These are phyloP conservation scores for Rhodotorula kratochvilovae DNA, from an alignment of 768 basidiomycete genomes.

Conservation along the genomic window DNA sequence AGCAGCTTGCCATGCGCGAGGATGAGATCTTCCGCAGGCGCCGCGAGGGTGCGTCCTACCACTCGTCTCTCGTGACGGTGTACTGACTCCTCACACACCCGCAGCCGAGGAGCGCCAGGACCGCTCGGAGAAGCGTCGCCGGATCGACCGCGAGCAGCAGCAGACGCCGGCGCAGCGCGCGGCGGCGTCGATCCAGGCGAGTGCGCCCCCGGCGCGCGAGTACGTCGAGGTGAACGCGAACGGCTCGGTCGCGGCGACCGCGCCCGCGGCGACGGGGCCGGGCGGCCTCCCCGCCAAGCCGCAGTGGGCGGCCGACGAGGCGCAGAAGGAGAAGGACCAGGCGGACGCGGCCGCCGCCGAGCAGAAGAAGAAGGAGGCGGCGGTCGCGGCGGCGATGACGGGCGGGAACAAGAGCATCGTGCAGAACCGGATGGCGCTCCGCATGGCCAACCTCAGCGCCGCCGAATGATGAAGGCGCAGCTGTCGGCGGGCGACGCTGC, in stretches of 20 bases:
- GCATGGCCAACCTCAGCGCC: slow-evolving; percentile 94
- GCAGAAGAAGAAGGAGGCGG: not conserved
- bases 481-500: slow-evolving; percentile 51
- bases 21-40: slow-evolving; percentile 90
- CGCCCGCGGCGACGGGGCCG: not conserved
- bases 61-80: not conserved
- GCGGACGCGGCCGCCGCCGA: not conserved
- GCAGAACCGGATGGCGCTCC: slow-evolving; percentile 63
- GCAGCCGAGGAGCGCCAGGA: slow-evolving; percentile 91
- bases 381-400: slow-evolving; percentile 60
- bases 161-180: slow-evolving; percentile 30
- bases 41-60: slow-evolving; percentile 77
- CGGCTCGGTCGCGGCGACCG: not conserved
- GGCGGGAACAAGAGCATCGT: slow-evolving; percentile 78
- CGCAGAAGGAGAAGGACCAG: not conserved
- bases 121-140: slow-evolving; percentile 77
- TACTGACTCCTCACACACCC: too few relatives aligned
- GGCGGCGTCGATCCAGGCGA: slow-evolving; percentile 27
- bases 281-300: slow-evolving; percentile 28
- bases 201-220: slow-evolving; percentile 1
- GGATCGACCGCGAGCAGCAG: slow-evolving; percentile 34
- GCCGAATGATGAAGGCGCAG: slow-evolving; percentile 91
- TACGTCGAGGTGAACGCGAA: slow-evolving; percentile 35
- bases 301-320: slow-evolving; percentile 8
- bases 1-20: slow-evolving; percentile 87